phyloP scores from a whole-genome alignment of 1,284 basidiomycete species.

The Cutaneotrichosporon curvatum region DNA sequence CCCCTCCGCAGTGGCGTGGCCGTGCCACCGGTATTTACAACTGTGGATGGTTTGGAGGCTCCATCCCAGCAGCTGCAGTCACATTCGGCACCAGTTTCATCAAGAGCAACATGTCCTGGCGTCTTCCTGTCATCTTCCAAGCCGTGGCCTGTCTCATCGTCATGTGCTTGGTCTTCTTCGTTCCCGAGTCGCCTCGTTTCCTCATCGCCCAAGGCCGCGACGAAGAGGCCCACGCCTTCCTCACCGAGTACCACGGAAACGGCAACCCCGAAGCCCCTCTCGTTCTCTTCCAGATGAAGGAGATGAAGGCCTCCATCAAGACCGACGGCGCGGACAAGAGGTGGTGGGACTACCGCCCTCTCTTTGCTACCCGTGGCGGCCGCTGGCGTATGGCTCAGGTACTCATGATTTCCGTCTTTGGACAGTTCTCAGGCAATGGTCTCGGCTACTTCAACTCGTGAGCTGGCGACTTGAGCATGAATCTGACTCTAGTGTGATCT shows the following conservation, averaged over 20 bases:
- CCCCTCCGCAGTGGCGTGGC: slow-evolving; percentile 60
- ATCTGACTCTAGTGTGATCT: background rate
- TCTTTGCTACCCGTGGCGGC: slow-evolving; percentile 25
- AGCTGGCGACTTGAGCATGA: no score
- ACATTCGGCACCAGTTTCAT: slow-evolving; percentile 34
- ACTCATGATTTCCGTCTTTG: slow-evolving; percentile 39
- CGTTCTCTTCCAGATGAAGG: slow-evolving; percentile 52
- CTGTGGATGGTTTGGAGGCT: slow-evolving; percentile 36
- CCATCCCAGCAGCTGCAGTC: slow-evolving; percentile 34
- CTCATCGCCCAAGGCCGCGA: slow-evolving; percentile 42
- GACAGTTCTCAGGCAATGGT: slow-evolving; percentile 51
- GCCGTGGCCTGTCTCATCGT: slow-evolving; percentile 12
- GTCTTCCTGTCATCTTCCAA: slow-evolving; percentile 27
- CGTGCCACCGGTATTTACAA: slow-evolving; percentile 51
- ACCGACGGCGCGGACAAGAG: slow-evolving; percentile 57
- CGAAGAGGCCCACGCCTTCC: slow-evolving; percentile 61
- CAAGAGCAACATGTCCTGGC: slow-evolving; percentile 21
- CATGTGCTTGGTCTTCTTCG: slow-evolving; percentile 14
- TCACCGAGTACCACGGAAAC: slow-evolving; percentile 58
- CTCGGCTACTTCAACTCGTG: slow-evolving; percentile 48
- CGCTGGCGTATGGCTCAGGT: slow-evolving; percentile 36
- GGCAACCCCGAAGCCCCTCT: slow-evolving; percentile 42
- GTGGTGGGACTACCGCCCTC: slow-evolving; percentile 50
- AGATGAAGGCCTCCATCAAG: slow-evolving; percentile 54
- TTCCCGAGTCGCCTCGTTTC: slow-evolving; percentile 27